phyloP scores from a whole-genome alignment of 306 rosid species.

The Quercus wislizeni region DNA sequence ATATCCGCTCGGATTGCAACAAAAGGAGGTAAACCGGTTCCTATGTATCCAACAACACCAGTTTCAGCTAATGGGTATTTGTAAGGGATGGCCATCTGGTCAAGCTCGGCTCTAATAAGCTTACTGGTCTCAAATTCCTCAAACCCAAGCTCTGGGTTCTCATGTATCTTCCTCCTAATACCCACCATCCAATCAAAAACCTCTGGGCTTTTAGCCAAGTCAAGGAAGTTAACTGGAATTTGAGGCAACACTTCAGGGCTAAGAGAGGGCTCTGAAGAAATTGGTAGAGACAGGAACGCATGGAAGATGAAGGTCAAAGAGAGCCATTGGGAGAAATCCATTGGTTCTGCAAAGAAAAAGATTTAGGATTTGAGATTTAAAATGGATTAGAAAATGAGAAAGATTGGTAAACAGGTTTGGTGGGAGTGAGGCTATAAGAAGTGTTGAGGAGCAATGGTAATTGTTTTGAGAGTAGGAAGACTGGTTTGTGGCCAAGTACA shows the following conservation, averaged over 20 bases:
- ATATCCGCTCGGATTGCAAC: conserved; percentile 90
- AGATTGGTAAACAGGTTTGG: neutral
- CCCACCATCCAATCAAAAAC: conserved; percentile 64
- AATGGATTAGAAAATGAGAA: neutral
- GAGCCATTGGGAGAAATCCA: conserved; percentile 18
- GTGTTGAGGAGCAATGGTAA: neutral
- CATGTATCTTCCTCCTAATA: conserved; percentile 72
- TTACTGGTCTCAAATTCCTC: conserved; percentile 82
- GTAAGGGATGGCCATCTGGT: conserved; percentile 51
- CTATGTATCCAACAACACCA: conserved; percentile 71
- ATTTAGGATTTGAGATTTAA: neutral
- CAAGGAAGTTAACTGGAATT: conserved; percentile 39
- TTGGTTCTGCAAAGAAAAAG: neutral
- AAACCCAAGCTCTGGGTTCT: conserved; percentile 76
- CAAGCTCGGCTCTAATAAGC: conserved; percentile 64
- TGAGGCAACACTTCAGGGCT: conserved; percentile 27
- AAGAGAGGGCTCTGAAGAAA: conserved; percentile 31
- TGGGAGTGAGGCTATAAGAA: neutral
- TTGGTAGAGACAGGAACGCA: conserved; percentile 4
- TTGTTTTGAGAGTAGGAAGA: neutral
- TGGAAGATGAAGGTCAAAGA: conserved; percentile 11
- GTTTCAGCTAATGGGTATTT: conserved; percentile 67
- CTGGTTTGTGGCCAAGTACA: neutral
- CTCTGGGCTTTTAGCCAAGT: conserved; percentile 41
- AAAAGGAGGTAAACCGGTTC: conserved; percentile 65